Conservation (phyloP, 2,329 filamentous ascomycete species). For the Fusarium buharicum region DNA sequence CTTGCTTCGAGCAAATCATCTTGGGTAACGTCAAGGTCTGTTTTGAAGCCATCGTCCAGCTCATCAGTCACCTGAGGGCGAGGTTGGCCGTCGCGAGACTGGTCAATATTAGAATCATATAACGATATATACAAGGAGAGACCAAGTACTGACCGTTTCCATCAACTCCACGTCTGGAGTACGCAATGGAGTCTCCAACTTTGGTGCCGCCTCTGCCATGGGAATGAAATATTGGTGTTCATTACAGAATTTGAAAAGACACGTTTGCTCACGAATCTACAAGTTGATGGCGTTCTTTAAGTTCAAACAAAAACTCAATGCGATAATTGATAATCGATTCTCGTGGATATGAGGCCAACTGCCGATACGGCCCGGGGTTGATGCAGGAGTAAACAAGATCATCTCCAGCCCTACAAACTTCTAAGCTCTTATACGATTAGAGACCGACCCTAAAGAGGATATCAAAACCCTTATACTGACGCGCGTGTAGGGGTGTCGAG, state of each 20-base stretch:
- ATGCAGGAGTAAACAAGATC: background rate
- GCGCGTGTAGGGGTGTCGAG: background rate
- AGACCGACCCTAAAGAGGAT: background rate
- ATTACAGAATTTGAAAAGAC: background rate
- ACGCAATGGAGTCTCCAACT: background rate
- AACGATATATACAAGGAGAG: background rate
- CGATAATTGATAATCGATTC: too few relatives aligned
- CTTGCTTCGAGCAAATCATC: constrained; percentile 58
- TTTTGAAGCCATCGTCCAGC: constrained; percentile 12
- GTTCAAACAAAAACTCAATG: too few relatives aligned
- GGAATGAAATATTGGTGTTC: background rate
- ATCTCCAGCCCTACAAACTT: background rate
- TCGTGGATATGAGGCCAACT: too few relatives aligned
- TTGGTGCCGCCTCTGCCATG: constrained; percentile 15
- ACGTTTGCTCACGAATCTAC: background rate
- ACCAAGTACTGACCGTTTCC: constrained; percentile 13
- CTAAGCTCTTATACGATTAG: background rate
- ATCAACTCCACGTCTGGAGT: background rate
- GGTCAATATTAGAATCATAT: background rate
- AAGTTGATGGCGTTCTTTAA: background rate
- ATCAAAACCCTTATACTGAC: background rate
- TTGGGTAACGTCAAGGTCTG: constrained; percentile 53
- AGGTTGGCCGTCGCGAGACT: background rate
- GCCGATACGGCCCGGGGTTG: background rate
- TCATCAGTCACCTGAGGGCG: background rate